Conservation (phyloP, 495 filamentous ascomycete genomes). For the Neurospora cerealis region DNA sequence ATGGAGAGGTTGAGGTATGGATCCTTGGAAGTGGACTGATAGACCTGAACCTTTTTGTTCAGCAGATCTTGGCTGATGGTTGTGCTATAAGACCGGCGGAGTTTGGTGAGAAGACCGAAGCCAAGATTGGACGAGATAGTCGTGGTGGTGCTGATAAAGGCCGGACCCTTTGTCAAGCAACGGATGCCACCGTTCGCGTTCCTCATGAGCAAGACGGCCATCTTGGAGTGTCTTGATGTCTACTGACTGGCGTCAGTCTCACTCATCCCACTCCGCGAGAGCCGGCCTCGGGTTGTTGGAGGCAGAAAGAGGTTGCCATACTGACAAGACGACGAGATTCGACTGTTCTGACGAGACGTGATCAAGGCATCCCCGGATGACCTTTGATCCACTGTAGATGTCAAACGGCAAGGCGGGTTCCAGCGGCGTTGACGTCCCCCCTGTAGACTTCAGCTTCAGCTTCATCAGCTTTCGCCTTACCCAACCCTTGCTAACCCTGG, state of each 20-base stretch:
- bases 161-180: background rate
- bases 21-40: slow-evolving; percentile 61
- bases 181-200: background rate
- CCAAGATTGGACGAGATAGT: background rate
- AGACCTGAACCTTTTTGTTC: slow-evolving; percentile 42
- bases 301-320: background rate
- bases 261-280: background rate
- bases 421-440: background rate
- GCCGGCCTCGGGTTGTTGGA: background rate
- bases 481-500: background rate
- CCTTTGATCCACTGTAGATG: background rate
- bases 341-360: background rate
- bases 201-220: background rate
- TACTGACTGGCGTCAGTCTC: background rate
- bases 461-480: background rate
- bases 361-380: background rate
- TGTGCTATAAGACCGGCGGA: background rate
- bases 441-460: background rate
- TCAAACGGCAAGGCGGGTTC: background rate
- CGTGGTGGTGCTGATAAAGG: background rate
- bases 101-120: background rate
- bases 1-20: slow-evolving; percentile 94
- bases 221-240: background rate
- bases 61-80: background rate
- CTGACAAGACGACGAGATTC: background rate